Base-by-base conservation (phyloP, 2,329 filamentous ascomycete species). In the Davidsoniella virescens region DNA sequence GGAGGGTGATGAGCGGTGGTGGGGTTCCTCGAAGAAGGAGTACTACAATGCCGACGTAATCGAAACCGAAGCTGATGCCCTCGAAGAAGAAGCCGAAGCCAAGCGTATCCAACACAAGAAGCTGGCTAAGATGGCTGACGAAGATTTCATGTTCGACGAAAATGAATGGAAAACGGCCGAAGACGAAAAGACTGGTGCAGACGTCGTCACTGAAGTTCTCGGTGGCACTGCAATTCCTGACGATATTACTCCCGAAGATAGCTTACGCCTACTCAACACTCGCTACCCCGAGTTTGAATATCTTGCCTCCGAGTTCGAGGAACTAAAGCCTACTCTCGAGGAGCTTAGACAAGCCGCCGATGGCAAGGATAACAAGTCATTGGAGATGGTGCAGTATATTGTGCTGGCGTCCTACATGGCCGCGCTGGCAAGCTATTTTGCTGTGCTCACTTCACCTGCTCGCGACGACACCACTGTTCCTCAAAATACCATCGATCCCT, bases 201-300 rank as follows among this genome's bases (percentile, higher is more conserved):
- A 67, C 56, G 75, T 78, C 14, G 77, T 94, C 10, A 92, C 81
- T 3, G 87, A 96, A 62, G 76, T 88, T n/a, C 70, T 96, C 44
- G 85, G 87, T 47, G 83, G 93, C 58, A 62, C 88, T 40, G 81
- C 88, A 58, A 80, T 96, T 52, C 82, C 86, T 10, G 78, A 85
- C 18, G 78, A 84, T 54, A 88, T 94, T 81, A 69, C 73, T 5
- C 64, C 76, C 3, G 80, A 84, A 40, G 88, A 95, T 61, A 76
- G 80, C 56, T 67, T 83, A 55, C 82, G 80, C 59, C 74, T 95
- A 14, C 66, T 98, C 47, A 79, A 81, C 58, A 75, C 78, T 44
- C 75, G 86, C 62, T 95, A 98, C 62, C 92, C 93, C 2, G 92
- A 98, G 61, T 92, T 96, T 56, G 84, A 93, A 55, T 82, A 82